Evolutionary conservation across 805 yeast genomes (phyloP).

Genomic region (Hanseniaspora valbyensis): DNA sequence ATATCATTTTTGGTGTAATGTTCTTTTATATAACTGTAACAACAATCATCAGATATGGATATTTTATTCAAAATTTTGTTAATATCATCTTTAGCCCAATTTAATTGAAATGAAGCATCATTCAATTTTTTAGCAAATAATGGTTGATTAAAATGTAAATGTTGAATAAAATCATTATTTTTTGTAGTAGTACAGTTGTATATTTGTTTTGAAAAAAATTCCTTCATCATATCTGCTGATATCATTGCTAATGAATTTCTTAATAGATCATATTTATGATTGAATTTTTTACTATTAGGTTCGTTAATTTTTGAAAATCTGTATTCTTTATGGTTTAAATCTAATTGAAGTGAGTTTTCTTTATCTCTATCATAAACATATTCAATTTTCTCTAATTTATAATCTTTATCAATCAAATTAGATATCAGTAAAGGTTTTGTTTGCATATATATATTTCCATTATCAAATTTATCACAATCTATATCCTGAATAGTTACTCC

Average conservation of each 20-base stretch:
- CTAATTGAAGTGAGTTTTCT: neutral
- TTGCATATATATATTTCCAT: constrained; percentile 59
- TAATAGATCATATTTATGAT: neutral
- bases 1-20: neutral
- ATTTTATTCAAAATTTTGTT: neutral
- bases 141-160: neutral
- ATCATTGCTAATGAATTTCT: constrained; percentile 2
- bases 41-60: neutral
- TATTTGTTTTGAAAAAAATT: neutral
- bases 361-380: neutral
- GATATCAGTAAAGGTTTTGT: constrained; percentile 26
- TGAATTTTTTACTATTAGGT: constrained; percentile 1
- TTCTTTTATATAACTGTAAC: constrained; percentile 2
- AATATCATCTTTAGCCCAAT: constrained; percentile 1
- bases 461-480: constrained; percentile 78
- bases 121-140: constrained; percentile 1
- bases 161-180: neutral
- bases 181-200: neutral
- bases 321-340: neutral
- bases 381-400: neutral
- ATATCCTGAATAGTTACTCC: constrained; percentile 87
- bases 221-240: neutral
- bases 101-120: neutral
- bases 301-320: neutral
- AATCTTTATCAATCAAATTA: neutral